phyloP scores from a whole-genome alignment of 148 eudicot genomes.

The Fagopyrum esculentum region DNA sequence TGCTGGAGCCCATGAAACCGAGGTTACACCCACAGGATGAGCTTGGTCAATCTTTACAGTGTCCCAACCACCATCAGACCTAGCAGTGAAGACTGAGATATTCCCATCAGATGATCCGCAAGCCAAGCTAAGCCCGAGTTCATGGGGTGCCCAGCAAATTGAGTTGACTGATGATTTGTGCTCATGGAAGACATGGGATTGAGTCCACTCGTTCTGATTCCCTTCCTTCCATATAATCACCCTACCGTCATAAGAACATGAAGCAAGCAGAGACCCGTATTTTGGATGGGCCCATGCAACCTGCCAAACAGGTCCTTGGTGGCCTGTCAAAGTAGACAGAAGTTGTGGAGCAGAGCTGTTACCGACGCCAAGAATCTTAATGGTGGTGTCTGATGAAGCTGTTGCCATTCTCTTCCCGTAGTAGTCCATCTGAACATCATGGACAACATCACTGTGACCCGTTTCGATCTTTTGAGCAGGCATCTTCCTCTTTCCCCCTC shows the following conservation, averaged over 20 bases:
- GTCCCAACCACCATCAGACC: slow-evolving; percentile 84
- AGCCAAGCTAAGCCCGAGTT: slow-evolving; percentile 80
- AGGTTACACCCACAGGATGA: slow-evolving; percentile 92
- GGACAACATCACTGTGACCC: slow-evolving; percentile 71
- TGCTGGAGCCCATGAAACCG: slow-evolving; percentile 91
- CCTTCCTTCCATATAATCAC: slow-evolving; percentile 96
- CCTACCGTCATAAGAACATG: slow-evolving; percentile 86
- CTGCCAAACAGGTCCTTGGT: slow-evolving; percentile 94
- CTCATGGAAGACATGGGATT: slow-evolving; percentile 66
- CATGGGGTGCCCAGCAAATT: slow-evolving; percentile 90
- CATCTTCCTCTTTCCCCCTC: slow-evolving; percentile 25
- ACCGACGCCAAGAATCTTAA: slow-evolving; percentile 59
- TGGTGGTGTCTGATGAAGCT: slow-evolving; percentile 66
- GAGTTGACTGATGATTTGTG: slow-evolving; percentile 88
- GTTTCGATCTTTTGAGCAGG: slow-evolving; percentile 81
- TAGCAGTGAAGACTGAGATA: slow-evolving; percentile 64
- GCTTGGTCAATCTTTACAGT: slow-evolving; percentile 75
- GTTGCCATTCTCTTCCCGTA: slow-evolving; percentile 86
- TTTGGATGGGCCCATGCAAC: slow-evolving; percentile 94
- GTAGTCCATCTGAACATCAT: slow-evolving; percentile 91
- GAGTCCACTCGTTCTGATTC: slow-evolving; percentile 73
- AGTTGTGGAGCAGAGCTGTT: slow-evolving; percentile 48
- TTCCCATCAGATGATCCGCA: slow-evolving; percentile 90
- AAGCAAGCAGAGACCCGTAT: slow-evolving; percentile 72
- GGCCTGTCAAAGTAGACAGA: slow-evolving; percentile 72